Evolutionary conservation across 2,329 filamentous ascomycete genomes (phyloP), one percentile per base, ranked within the genome.

Genomic region (Aspergillus tamarii): DNA sequence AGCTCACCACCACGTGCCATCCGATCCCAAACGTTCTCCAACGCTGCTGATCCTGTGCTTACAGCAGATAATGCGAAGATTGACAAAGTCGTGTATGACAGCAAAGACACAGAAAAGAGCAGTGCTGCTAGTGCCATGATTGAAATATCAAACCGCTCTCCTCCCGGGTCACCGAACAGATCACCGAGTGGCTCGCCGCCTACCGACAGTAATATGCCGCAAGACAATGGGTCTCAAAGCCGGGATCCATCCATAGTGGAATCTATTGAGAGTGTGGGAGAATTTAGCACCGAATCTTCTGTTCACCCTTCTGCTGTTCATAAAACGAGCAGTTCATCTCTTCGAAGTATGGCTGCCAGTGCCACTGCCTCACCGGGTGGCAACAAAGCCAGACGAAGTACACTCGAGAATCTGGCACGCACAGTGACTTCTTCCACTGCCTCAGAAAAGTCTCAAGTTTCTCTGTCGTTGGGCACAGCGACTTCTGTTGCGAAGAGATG

Each of bases 71-170:
- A 85, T 39, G 84, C 87, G 0, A 89, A 89, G 66, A 87, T 88
- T 23, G 89, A 93, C 64, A 83, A 88, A 14, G 85, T 86, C 67
- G 86, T 85, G 64, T 82, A 84, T 16, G 85, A 80, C 16, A 71
- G 82, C 1, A 85, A 85, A 36, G 83, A 84, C 6, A 84, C 85
- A 2, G 85, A 88, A 43, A 83, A 88, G 57, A 83, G 82, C 63
- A 81, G 87, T 72, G 90, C 90, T 28, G 83, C 84, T 26, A 86
- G 82, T 67, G 83, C 85, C 30, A 92, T 93, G 83, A 89, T 89
- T 60, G 88, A 87, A 45, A 81, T 92, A 45, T 88, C 90, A n/a
- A 85, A 82, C 21, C 83, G 86, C 21, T 87, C 89, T 1, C 83
- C 86, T 41, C 82, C 85, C n/a, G 76, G 78, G 26, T 86, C 87